Conservation (phyloP, 2,329 filamentous ascomycete species). For the Penicillium sp. region DNA sequence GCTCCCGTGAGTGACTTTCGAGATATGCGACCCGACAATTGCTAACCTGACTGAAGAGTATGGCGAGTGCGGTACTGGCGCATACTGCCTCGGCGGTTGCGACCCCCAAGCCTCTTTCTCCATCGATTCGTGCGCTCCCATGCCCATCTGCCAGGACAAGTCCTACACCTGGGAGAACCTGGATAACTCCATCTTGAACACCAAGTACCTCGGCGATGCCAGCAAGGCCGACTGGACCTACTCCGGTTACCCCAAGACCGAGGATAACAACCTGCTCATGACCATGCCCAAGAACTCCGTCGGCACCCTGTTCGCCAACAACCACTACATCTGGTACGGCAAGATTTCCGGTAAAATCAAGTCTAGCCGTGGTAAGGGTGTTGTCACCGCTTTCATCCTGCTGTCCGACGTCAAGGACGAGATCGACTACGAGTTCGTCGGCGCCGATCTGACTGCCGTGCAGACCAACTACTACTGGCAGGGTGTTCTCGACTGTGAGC, state of each 20-base stretch:
- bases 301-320: slow-evolving; percentile 81
- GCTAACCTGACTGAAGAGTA: slow-evolving; percentile 62
- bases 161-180: slow-evolving; percentile 72
- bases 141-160: slow-evolving; percentile 73
- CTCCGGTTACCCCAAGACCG: slow-evolving; percentile 67
- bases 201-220: slow-evolving; percentile 82
- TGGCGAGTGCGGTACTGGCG: slow-evolving; percentile 86
- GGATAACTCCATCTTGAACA: slow-evolving; percentile 67
- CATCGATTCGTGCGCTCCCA: slow-evolving; percentile 80
- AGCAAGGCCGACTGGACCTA: slow-evolving; percentile 82
- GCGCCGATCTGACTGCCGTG: slow-evolving; percentile 69
- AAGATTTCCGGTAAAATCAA: slow-evolving; percentile 83
- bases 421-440: slow-evolving; percentile 95
- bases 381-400: slow-evolving; percentile 96
- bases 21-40: not conserved
- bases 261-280: slow-evolving; percentile 68
- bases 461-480: slow-evolving; percentile 99
- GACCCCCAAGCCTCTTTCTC: slow-evolving; percentile 81
- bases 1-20: slow-evolving; percentile 64
- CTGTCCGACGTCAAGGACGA: slow-evolving; percentile 96
- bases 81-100: slow-evolving; percentile 93
- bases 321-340: slow-evolving; percentile 95
- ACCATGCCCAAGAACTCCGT: slow-evolving; percentile 86
- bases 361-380: slow-evolving; percentile 79
- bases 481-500: slow-evolving; percentile 84